A percentile compares a stretch with the other conserved stretches of the same genome.
Evolutionary conservation across 106 monocot species (phyloP).

Genomic region (Dioscorea dumetorum): DNA sequence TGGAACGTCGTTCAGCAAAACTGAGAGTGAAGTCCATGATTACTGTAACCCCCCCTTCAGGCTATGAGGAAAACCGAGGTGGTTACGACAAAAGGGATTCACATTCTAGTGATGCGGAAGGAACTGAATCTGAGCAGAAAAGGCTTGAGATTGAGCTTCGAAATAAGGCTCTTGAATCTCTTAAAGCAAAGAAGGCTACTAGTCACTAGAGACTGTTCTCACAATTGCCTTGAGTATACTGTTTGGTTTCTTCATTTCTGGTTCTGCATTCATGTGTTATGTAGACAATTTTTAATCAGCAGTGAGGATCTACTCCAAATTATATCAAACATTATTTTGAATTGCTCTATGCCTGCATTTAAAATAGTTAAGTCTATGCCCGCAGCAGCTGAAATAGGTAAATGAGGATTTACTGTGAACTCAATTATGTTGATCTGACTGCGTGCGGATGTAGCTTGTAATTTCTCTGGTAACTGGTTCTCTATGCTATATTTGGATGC

Average conservation of each 20-base stretch:
- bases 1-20: conserved; percentile 57
- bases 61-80: conserved; percentile 26
- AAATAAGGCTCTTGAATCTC: conserved; percentile 80
- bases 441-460: background rate
- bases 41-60: conserved; percentile 23
- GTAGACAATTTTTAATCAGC: no score
- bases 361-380: conserved; percentile 2
- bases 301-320: no score
- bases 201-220: conserved; percentile 26
- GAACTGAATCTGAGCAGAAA: conserved; percentile 45
- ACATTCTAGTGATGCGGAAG: conserved; percentile 19
- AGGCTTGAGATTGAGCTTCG: conserved; percentile 86
- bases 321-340: conserved; percentile 11
- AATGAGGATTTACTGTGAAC: conserved; percentile 14
- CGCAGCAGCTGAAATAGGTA: conserved; percentile 39
- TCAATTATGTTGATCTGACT: conserved; percentile 22
- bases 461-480: no score
- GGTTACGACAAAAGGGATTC: background rate
- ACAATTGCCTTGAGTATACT: no score
- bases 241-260: background rate
- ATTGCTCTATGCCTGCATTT: background rate
- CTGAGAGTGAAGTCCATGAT: conserved; percentile 38
- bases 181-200: conserved; percentile 78
- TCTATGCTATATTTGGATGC: background rate
- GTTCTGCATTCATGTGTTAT: no score